Conservation (phyloP, 371 early-diverging fungal species). For the Apophysomyces ossiformis region DNA sequence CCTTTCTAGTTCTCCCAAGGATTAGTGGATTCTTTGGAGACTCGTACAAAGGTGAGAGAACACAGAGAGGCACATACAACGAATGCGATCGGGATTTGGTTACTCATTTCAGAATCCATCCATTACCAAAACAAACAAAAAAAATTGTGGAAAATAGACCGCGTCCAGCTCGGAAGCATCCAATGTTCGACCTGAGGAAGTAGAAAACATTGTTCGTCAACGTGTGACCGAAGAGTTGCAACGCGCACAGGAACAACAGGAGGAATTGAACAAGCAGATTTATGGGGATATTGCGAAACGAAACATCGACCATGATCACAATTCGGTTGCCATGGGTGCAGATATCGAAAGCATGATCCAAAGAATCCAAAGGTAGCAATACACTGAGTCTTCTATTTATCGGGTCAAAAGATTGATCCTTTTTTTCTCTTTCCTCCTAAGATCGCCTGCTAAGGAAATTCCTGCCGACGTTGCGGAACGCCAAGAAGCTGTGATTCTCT, state of each 20-base stretch:
- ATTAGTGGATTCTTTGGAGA: conserved; percentile 38
- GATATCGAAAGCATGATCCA: conserved; percentile 54
- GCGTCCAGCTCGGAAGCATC: conserved; percentile 4
- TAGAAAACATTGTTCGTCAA: conserved; percentile 47
- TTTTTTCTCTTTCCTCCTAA: conserved; percentile 11
- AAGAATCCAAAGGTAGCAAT: conserved; percentile 46
- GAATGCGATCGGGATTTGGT: no score
- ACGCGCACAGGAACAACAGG: conserved; percentile 34
- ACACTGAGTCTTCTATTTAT: neutral
- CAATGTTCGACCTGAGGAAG: conserved; percentile 37
- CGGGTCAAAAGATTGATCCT: neutral
- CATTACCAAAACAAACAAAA: neutral
- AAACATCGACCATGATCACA: conserved; percentile 50
- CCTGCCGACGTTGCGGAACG: conserved; percentile 45
- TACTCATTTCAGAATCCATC: neutral
- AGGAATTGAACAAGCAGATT: conserved; percentile 30
- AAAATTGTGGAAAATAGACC: neutral
- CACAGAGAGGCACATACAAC: no score
- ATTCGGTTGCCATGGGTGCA: conserved; percentile 47
- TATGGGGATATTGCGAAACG: conserved; percentile 44
- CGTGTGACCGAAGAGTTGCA: conserved; percentile 51
- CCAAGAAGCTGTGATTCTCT: conserved; percentile 51
- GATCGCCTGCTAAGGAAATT: conserved; percentile 44
- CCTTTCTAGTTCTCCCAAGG: conserved; percentile 36
- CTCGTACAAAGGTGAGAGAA: conserved; percentile 33